Evolutionary conservation across 345 rosid genomes (phyloP).

Genomic region (Litchi chinensis): DNA sequence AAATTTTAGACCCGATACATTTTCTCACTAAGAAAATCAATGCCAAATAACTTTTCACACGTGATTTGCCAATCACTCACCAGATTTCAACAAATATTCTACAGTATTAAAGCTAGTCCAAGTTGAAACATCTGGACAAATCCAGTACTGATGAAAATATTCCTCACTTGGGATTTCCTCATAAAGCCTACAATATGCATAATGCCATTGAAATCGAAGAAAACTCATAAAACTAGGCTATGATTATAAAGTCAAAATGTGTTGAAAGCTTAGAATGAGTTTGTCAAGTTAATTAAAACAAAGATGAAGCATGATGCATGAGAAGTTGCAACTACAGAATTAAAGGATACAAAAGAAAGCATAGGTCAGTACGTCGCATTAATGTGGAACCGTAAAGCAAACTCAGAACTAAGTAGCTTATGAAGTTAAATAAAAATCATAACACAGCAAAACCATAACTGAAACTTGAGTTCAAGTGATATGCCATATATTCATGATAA

Average conservation of each 20-base stretch:
- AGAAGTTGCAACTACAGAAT: neutral
- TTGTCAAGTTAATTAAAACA: neutral
- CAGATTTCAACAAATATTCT: neutral
- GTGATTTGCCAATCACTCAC: neutral
- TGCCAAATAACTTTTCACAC: neutral
- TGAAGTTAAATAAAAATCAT: neutral
- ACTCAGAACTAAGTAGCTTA: neutral
- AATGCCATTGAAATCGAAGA: slow-evolving; percentile 1
- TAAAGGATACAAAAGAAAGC: neutral
- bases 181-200: neutral
- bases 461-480: neutral
- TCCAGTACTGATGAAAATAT: neutral
- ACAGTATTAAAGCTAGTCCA: neutral
- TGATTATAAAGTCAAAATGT: neutral
- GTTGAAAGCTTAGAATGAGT: neutral
- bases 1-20: neutral
- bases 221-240: neutral
- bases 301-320: slow-evolving; percentile 4
- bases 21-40: neutral
- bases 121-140: neutral
- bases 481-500: neutral
- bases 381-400: neutral
- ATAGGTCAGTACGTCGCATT: neutral
- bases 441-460: neutral
- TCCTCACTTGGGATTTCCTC: neutral